Evolutionary conservation across 1,284 basidiomycete species (phyloP).

Genomic region (Ustilago xerochloae): DNA sequence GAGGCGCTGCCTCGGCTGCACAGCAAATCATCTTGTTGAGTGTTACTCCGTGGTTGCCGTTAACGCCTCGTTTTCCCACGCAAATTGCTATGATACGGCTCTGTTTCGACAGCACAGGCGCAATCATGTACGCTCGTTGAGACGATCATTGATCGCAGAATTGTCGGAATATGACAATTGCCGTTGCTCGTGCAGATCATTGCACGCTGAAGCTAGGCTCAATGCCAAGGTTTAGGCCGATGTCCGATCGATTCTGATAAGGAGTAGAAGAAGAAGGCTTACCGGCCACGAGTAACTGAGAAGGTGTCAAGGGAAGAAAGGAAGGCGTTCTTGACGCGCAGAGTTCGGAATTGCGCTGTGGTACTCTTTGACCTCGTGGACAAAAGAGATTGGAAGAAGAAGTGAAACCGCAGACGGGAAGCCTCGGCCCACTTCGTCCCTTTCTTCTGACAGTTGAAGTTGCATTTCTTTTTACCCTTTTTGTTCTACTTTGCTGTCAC

Average conservation of each 20-base stretch:
- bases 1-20: background rate
- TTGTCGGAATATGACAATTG: no score
- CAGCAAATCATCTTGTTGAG: background rate
- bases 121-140: no score
- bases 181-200: no score
- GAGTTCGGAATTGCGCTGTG: background rate
- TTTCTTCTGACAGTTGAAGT: background rate
- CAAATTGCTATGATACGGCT: conserved; percentile 1
- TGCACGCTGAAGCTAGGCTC: no score
- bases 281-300: background rate
- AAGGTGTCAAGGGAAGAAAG: background rate
- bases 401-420: background rate
- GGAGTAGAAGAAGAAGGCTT: background rate
- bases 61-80: background rate
- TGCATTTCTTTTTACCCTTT: background rate
- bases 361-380: conserved; percentile 1
- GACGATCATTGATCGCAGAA: no score
- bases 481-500: no score
- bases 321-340: conserved; percentile 1
- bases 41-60: background rate
- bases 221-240: no score
- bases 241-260: background rate
- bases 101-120: no score
- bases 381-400: background rate
- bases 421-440: background rate